Base-by-base conservation (phyloP, 164 flowering plant species). In the Magnolia changhungtana region DNA sequence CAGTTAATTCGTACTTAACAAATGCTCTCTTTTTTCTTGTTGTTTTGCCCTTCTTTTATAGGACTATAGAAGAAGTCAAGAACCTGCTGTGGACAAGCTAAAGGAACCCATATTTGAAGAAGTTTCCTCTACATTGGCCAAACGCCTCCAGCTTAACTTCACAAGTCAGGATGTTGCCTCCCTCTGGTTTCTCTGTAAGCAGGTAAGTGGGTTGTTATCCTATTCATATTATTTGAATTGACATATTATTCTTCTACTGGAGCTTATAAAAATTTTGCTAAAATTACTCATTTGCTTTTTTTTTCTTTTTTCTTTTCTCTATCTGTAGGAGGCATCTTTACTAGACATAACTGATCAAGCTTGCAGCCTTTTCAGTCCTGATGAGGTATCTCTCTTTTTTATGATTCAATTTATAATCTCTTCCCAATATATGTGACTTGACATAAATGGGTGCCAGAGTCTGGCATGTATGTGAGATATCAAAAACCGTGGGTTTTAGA, bases 151-250 rank as follows among this genome's bases (percentile, higher is more conserved):
- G 67, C 81, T 95, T 73, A 92, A 91, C 79, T 90, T 95, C 75
- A 90, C 92, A 10, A 80, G 83, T 78, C 86, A 88, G 75, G 93
- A 90, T 82, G 79, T 80, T 58, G 80, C 93, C 65, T 87, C 92
- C 72, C 91, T 95, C 58, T 95, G 98, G 98, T 92, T 91, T 83
- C 78, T 95, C 4, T 95, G 98, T 85, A 95, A 93, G 81, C 97
- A 95, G 97, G 98, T 89, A 52, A 63, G 63, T 76, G 7, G n/a
- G 50, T 68, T 10, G 71, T 27, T 11, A 18, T 29, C 51, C 55
- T 13, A 52, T 66, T 16, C 50, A 27, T 64, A 31, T 37, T 37
- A 10, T 68, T 68, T 68, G 19, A 68, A 68, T 68, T 29, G 49
- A 8, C 9, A 20, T 1, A 68, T 24, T 37, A 31, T 19, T 29